Conservation (phyloP, 768 basidiomycete genomes). For the Naganishia randhawae region DNA sequence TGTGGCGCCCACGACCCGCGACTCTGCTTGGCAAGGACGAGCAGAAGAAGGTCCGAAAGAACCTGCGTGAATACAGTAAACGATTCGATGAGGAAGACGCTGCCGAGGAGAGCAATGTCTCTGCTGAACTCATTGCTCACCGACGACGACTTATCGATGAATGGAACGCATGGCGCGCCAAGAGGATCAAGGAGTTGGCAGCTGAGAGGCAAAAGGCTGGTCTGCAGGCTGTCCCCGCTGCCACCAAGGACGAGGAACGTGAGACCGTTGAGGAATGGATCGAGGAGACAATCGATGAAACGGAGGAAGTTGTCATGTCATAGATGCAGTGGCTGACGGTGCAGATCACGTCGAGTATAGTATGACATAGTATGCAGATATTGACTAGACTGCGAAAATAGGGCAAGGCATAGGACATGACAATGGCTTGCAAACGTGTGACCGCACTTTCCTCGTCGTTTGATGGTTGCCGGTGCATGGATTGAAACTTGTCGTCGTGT, state of each 20-base stretch:
- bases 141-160: conserved; percentile 91
- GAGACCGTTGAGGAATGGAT: conserved; percentile 93
- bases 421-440: no score
- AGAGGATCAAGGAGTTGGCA: conserved; percentile 64
- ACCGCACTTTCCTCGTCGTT: no score
- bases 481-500: no score
- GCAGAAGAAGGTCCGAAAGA: conserved; percentile 78
- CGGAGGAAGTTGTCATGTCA: conserved; percentile 62
- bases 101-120: conserved; percentile 87
- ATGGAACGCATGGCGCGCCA: conserved; percentile 94
- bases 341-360: background rate
- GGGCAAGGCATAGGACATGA: no score
- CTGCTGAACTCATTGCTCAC: conserved; percentile 83
- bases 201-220: conserved; percentile 57
- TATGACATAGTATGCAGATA: background rate
- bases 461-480: no score
- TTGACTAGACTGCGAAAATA: no score
- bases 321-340: conserved; percentile 23
- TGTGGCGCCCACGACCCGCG: conserved; percentile 94
- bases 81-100: conserved; percentile 96
- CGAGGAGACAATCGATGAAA: conserved; percentile 88
- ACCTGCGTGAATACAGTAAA: conserved; percentile 84
- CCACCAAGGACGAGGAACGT: conserved; percentile 60
- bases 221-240: conserved; percentile 42
- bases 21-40: conserved; percentile 81